A percentile compares a stretch with the other conserved stretches of the same genome.
Evolutionary conservation across 352 stramenopile species (phyloP).

Genomic region (Phytophthora kernoviae): DNA sequence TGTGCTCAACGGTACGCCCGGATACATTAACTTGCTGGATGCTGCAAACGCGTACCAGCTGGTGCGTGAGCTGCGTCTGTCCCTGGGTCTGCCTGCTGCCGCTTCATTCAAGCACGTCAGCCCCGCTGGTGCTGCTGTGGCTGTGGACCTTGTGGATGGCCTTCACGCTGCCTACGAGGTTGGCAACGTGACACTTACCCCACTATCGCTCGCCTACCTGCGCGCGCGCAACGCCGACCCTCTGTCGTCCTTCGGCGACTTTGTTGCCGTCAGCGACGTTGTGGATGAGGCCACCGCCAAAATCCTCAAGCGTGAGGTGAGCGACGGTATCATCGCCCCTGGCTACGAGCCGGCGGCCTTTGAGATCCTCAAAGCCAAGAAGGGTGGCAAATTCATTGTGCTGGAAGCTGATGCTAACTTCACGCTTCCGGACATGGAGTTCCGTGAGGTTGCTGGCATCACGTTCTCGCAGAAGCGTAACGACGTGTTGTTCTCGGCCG

Average conservation of each 20-base stretch:
- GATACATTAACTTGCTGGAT: slow-evolving; percentile 99
- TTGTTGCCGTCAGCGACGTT: slow-evolving; percentile 97
- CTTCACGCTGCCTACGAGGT: slow-evolving; percentile 96
- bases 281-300: slow-evolving; percentile 98
- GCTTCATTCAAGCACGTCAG: slow-evolving; percentile 99
- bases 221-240: slow-evolving; percentile 98
- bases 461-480: slow-evolving; percentile 99
- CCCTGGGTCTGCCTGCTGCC: slow-evolving; percentile 93
- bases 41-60: slow-evolving; percentile 99
- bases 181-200: slow-evolving; percentile 91
- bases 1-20: slow-evolving; percentile 93
- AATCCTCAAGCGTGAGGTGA: slow-evolving; percentile 99
- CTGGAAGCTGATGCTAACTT: slow-evolving; percentile 95
- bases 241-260: slow-evolving; percentile 99
- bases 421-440: slow-evolving; percentile 94
- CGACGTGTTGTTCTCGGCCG: slow-evolving; percentile 93
- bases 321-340: slow-evolving; percentile 98
- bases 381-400: slow-evolving; percentile 99
- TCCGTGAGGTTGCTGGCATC: slow-evolving; percentile 98
- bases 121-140: slow-evolving; percentile 96
- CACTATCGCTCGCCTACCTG: slow-evolving; percentile 97
- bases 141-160: slow-evolving; percentile 94
- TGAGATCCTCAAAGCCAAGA: slow-evolving; percentile 98
- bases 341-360: slow-evolving; percentile 98
- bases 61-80: slow-evolving; percentile 95